Evolutionary conservation across 2,329 filamentous ascomycete species (phyloP).

Genomic region (Diplocarpon mali): DNA sequence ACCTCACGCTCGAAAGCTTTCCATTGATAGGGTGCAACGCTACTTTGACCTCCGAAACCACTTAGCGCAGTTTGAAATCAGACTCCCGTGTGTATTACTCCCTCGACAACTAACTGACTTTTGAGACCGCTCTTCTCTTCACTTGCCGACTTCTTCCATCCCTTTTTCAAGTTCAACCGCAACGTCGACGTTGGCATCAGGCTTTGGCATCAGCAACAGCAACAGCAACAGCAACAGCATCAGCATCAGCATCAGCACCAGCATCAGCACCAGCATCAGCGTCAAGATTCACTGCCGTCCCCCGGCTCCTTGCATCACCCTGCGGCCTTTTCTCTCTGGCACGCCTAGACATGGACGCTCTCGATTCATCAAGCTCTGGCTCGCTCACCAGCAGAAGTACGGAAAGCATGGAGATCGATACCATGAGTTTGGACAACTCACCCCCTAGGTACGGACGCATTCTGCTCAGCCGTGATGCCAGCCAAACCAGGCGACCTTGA

Average conservation of each 20-base stretch:
- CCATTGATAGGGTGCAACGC: constrained; percentile 5
- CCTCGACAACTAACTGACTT: too few relatives aligned
- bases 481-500: constrained; percentile 4
- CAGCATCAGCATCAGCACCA: neutral
- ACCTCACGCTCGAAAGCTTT: neutral
- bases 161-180: too few relatives aligned
- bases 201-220: neutral
- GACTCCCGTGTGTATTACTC: neutral
- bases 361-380: constrained; percentile 15
- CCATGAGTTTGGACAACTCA: constrained; percentile 15
- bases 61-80: constrained; percentile 17
- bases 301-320: neutral
- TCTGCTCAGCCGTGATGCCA: constrained; percentile 2
- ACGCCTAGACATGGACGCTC: constrained; percentile 8
- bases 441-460: constrained; percentile 17
- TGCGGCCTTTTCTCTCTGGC: neutral
- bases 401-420: constrained; percentile 21
- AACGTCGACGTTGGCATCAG: too few relatives aligned
- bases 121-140: too few relatives aligned
- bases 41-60: constrained; percentile 6
- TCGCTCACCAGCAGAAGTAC: constrained; percentile 21
- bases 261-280: neutral
- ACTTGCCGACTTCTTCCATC: too few relatives aligned
- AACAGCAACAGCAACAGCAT: neutral
- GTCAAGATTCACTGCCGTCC: too few relatives aligned